Base-by-base conservation (phyloP, 441 rosid species). In the Flueggea neowawraea region DNA sequence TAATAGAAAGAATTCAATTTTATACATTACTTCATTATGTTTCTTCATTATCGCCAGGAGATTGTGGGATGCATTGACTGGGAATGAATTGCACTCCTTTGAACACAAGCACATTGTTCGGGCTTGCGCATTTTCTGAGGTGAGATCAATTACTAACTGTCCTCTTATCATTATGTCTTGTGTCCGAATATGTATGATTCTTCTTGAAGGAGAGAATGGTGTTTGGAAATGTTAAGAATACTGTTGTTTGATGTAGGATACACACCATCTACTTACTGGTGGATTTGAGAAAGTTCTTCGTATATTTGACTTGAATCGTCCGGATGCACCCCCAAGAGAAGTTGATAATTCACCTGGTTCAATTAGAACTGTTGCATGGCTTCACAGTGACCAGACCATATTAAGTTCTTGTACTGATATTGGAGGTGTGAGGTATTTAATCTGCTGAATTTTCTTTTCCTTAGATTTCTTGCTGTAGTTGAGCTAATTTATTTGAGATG, bases 101-200 rank as follows among this genome's bases (percentile, higher is more conserved):
- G 97, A 91, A 60, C 99, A 95, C 77, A 91, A 88, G 78, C 97
- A 95, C 73, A 95, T 95, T 67, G 97, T 95, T 71, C 83, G 97
- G 62, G 96, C 99, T 9, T 91, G 95, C 45, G 78, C 96, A 56
- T 91, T 95, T 80, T 95, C 99, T 10, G 94, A 89, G 89, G 99
- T 94, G 63, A 31, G 45, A 6, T 53, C 16, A 31, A 12, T 51
- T 69, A 10, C 61, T 28, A 57, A 64, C 48, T 54, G 41, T 57
- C 48, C 15, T 43, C 16, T 22, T 44, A 43, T 12, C 13, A 15
- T 36, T 36, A 36, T 60, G n/a, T 57, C 55, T 47, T 43, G 16
- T 52, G 11, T 6, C 14, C 50, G 14, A 10, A 11, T 45, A 5
- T 45, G 14, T 45, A 45, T 13, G 6, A 52, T 16, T 52, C 16